Conservation (phyloP, 2,329 filamentous ascomycete genomes). For the Fusarium sp. region DNA sequence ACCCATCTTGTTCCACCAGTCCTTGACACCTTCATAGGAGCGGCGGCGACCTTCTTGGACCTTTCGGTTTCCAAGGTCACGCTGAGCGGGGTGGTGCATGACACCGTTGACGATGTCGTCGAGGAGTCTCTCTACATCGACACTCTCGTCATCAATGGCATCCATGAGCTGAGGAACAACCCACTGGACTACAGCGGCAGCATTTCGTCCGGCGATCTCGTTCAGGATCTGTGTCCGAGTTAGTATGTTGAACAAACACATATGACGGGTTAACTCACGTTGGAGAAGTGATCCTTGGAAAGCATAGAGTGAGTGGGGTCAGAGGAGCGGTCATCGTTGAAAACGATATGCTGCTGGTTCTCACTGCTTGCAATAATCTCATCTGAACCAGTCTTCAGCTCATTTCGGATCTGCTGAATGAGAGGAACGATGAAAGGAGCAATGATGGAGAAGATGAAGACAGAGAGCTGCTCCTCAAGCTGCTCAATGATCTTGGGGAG, state of each 20-base stretch:
- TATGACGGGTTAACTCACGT: conserved; percentile 61
- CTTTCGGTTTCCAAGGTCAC: conserved; percentile 76
- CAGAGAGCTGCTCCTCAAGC: conserved; percentile 85
- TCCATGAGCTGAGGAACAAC: conserved; percentile 90
- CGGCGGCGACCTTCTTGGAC: conserved; percentile 77
- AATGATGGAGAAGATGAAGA: conserved; percentile 92
- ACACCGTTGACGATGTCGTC: conserved; percentile 84
- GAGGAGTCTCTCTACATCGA: conserved; percentile 77
- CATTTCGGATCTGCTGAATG: conserved; percentile 86
- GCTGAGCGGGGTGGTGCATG: conserved; percentile 88
- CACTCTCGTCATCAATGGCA: conserved; percentile 83
- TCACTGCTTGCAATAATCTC: conserved; percentile 89
- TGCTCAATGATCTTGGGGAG: conserved; percentile 88
- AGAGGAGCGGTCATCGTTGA: conserved; percentile 79
- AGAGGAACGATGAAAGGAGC: conserved; percentile 90
- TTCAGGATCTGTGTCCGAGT: conserved; percentile 73
- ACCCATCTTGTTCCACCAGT: conserved; percentile 83
- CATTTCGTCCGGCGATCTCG: conserved; percentile 86
- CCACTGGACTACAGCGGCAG: conserved; percentile 84
- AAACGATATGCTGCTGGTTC: conserved; percentile 88
- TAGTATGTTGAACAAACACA: background rate
- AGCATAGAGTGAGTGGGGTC: conserved; percentile 97
- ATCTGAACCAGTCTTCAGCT: conserved; percentile 85
- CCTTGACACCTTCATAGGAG: conserved; percentile 84
- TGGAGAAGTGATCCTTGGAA: conserved; percentile 95